Evolutionary conservation across 164 flowering plant species (phyloP).

Genomic region (Santalum album): DNA sequence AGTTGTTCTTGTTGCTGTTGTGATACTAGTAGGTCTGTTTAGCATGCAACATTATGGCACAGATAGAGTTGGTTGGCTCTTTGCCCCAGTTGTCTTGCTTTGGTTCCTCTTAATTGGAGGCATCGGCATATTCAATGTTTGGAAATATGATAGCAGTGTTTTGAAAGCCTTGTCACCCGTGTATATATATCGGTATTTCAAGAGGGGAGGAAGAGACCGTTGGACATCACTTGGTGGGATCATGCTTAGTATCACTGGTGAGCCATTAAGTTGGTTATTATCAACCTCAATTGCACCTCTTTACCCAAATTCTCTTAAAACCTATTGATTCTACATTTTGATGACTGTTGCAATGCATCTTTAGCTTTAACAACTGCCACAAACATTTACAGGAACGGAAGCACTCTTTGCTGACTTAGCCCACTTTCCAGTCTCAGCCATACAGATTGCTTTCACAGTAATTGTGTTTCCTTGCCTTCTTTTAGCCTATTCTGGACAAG

Average conservation of each 20-base stretch:
- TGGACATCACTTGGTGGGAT: slow-evolving; percentile 94
- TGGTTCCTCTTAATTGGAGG: slow-evolving; percentile 94
- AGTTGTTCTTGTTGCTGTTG: slow-evolving; percentile 68
- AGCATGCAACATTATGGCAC: slow-evolving; percentile 98
- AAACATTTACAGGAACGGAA: slow-evolving; percentile 68
- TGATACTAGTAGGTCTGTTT: slow-evolving; percentile 76
- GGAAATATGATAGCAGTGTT: slow-evolving; percentile 67
- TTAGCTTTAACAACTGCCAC: neutral
- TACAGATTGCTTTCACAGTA: slow-evolving; percentile 85
- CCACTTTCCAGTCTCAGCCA: slow-evolving; percentile 80
- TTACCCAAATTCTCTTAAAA: too few relatives aligned
- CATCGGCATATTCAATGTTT: slow-evolving; percentile 79
- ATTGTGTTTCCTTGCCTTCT: slow-evolving; percentile 95
- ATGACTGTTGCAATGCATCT: too few relatives aligned
- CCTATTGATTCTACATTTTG: too few relatives aligned
- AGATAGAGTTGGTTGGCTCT: slow-evolving; percentile 90
- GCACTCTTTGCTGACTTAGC: slow-evolving; percentile 93
- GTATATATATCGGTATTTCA: slow-evolving; percentile 66
- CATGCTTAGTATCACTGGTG: slow-evolving; percentile 95
- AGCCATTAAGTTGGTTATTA: too few relatives aligned
- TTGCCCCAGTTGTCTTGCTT: slow-evolving; percentile 87
- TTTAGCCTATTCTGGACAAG: slow-evolving; percentile 89
- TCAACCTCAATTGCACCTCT: too few relatives aligned
- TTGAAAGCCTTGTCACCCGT: slow-evolving; percentile 85
- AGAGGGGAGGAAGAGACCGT: slow-evolving; percentile 40